Conservation (phyloP, 116 monocot genomes). For the Trichopus zeylanicus region DNA sequence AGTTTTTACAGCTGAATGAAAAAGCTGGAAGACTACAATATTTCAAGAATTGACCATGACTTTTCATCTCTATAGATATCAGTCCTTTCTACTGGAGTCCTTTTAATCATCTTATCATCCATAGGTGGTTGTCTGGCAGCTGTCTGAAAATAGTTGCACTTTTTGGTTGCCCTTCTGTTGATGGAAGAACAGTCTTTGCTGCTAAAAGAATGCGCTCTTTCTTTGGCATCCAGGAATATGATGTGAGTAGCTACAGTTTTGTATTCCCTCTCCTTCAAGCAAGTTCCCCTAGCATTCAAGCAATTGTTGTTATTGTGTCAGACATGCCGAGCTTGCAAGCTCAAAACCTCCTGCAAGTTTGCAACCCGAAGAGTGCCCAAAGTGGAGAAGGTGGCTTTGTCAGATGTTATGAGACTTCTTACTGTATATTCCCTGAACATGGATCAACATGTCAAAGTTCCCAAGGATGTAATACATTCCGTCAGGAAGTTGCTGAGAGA, state of each 20-base stretch:
- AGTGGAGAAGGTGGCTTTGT: constrained; percentile 31
- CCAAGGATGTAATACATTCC: constrained; percentile 35
- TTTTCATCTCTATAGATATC: too few species aligned
- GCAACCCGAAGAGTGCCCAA: constrained; percentile 22
- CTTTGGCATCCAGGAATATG: constrained; percentile 68
- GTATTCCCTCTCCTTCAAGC: not conserved
- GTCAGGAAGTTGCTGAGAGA: constrained; percentile 39
- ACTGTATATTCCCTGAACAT: constrained; percentile 29
- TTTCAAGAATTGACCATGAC: too few species aligned
- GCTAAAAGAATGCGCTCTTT: constrained; percentile 74
- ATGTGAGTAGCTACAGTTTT: constrained; percentile 24
- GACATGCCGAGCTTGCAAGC: constrained; percentile 41
- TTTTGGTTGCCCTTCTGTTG: constrained; percentile 62
- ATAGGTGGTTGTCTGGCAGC: constrained; percentile 77
- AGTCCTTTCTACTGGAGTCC: not conserved
- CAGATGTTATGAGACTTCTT: constrained; percentile 44
- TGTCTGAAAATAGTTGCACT: constrained; percentile 63
- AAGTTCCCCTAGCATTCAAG: not conserved
- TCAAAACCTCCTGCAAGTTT: constrained; percentile 42
- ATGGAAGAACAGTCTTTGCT: constrained; percentile 59
- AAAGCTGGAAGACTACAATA: too few species aligned
- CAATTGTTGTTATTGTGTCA: constrained; percentile 12
- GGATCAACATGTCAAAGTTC: constrained; percentile 13
- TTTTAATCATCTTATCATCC: not conserved
- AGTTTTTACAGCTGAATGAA: too few species aligned